phyloP scores from a whole-genome alignment of 148 eudicot genomes.

The Rhododendron molle region DNA sequence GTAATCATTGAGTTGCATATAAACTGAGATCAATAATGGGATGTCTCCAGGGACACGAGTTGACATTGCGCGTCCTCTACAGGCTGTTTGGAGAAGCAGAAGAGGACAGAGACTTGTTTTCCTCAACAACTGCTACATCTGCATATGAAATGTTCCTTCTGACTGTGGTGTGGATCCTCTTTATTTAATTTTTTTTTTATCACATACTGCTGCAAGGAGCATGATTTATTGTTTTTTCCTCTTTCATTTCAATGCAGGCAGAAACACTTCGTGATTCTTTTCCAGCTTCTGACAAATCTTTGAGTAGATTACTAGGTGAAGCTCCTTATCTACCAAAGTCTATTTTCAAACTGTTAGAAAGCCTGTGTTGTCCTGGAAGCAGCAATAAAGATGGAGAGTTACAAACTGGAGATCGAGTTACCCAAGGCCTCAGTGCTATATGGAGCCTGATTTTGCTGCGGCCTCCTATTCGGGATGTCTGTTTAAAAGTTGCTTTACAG shows the following conservation, averaged over 20 bases:
- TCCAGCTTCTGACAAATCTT: conserved; percentile 87
- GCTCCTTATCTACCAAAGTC: conserved; percentile 91
- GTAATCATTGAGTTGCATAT: background rate
- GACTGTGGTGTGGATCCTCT: conserved; percentile 56
- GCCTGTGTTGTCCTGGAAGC: conserved; percentile 70
- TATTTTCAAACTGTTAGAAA: conserved; percentile 56
- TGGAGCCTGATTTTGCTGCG: conserved; percentile 84
- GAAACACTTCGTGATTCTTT: conserved; percentile 86
- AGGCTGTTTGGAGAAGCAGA: conserved; percentile 88
- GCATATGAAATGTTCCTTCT: conserved; percentile 87
- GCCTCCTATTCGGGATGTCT: conserved; percentile 70
- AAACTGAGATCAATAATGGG: conserved; percentile 23
- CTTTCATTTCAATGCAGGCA: conserved; percentile 42
- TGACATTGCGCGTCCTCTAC: conserved; percentile 91
- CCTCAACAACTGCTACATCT: conserved; percentile 82
- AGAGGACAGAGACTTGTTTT: conserved; percentile 81
- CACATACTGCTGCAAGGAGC: conserved; percentile 10
- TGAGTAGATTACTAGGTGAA: conserved; percentile 75
- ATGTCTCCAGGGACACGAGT: conserved; percentile 84
- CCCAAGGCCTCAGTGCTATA: conserved; percentile 90
- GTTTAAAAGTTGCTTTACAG: conserved; percentile 85
- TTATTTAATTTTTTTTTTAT: background rate
- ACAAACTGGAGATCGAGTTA: conserved; percentile 80
- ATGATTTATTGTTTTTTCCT: conserved; percentile 11
- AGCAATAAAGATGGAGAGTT: conserved; percentile 64